Percentiles rank a stretch among this genome's conserved stretches.
Conservation (phyloP, 2,329 filamentous ascomycete species). For the Colletotrichum cereale region DNA sequence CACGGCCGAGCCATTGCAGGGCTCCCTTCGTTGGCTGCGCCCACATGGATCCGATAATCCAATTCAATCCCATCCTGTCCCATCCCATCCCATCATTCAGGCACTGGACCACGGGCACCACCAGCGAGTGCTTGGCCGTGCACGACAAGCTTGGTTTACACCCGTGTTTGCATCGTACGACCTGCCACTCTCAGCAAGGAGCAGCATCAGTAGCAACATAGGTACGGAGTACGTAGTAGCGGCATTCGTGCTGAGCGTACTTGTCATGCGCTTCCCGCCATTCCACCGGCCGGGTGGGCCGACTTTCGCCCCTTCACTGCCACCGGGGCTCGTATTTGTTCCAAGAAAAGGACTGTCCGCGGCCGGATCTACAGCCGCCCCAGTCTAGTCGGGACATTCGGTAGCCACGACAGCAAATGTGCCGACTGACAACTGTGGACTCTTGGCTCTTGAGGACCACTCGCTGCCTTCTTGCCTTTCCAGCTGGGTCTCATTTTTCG, state of each 20-base stretch:
- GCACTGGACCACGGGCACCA: conserved; percentile 5
- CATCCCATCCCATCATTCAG: conserved; percentile 1
- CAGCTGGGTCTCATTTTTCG: not conserved
- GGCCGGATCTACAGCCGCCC: conserved; percentile 33
- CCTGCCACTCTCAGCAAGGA: conserved; percentile 12
- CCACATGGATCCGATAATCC: conserved; percentile 4
- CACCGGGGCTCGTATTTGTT: conserved; percentile 35
- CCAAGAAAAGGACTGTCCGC: conserved; percentile 37
- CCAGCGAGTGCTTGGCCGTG: not conserved
- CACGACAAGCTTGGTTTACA: not conserved
- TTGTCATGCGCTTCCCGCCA: conserved; percentile 7
- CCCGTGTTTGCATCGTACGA: not conserved
- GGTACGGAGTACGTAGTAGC: not conserved
- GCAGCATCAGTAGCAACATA: not conserved
- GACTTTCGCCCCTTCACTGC: conserved; percentile 16
- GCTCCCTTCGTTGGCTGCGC: conserved; percentile 4
- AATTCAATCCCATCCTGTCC: not conserved
- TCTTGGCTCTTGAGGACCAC: not conserved
- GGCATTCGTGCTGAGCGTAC: not conserved
- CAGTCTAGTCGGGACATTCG: conserved; percentile 4
- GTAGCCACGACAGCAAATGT: conserved; percentile 20
- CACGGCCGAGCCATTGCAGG: not conserved
- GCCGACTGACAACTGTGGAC: conserved; percentile 21
- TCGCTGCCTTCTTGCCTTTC: not conserved
- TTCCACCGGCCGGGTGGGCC: conserved; percentile 32